Evolutionary conservation across 140 eudicot genomes (phyloP).

Genomic region (Oenanthe javanica): DNA sequence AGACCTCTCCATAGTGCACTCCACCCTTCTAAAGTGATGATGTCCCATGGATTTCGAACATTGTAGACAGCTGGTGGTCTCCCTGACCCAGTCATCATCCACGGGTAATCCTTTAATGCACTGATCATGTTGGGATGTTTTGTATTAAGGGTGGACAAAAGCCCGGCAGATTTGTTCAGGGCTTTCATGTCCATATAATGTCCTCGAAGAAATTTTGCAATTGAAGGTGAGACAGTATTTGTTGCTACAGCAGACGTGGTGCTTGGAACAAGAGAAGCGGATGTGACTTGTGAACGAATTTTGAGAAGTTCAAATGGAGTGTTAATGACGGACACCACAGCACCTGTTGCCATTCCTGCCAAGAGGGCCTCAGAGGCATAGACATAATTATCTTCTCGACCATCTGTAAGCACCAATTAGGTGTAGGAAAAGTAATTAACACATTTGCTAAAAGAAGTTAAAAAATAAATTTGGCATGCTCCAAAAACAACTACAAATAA

Average conservation of each 20-base stretch:
- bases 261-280: conserved; percentile 52
- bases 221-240: conserved; percentile 34
- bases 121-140: conserved; percentile 37
- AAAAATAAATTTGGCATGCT: neutral
- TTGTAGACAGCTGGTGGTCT: conserved; percentile 66
- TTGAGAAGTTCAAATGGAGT: conserved; percentile 89
- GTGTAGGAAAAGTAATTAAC: neutral
- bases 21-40: conserved; percentile 78
- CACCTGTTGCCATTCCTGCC: conserved; percentile 86
- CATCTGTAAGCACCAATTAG: conserved; percentile 42
- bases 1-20: conserved; percentile 80
- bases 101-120: conserved; percentile 74
- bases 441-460: neutral
- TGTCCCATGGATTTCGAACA: conserved; percentile 53
- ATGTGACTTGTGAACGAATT: conserved; percentile 75
- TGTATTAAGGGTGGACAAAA: conserved; percentile 55
- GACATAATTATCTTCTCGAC: conserved; percentile 62
- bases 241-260: conserved; percentile 27
- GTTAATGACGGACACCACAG: conserved; percentile 51
- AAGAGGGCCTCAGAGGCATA: conserved; percentile 84
- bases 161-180: conserved; percentile 57
- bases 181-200: conserved; percentile 50
- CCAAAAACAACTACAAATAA: neutral
- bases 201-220: conserved; percentile 58
- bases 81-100: conserved; percentile 98